Evolutionary conservation across 305 asterid species (phyloP).

Genomic region (Fraxinus xanthoxyloides): DNA sequence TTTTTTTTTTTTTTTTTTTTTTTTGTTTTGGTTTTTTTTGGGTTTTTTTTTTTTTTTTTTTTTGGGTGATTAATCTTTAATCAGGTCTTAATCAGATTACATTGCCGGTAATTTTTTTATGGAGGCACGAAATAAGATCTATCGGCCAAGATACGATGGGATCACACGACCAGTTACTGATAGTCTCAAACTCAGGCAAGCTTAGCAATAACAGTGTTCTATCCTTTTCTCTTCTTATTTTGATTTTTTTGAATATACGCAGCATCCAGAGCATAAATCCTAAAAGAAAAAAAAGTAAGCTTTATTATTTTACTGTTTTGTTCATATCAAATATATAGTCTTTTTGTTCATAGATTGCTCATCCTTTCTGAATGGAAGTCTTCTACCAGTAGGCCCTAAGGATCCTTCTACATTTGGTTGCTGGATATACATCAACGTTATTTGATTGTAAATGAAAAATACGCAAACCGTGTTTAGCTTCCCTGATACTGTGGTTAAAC

Average conservation of each 20-base stretch:
- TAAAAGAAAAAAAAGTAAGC: not conserved
- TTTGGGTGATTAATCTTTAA: slow-evolving; percentile 14
- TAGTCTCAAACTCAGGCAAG: slow-evolving; percentile 51
- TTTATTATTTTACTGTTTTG: not conserved
- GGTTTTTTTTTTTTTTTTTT: no score
- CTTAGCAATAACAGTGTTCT: not conserved
- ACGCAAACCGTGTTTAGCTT: not conserved
- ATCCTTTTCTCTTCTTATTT: not conserved
- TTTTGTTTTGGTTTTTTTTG: no score
- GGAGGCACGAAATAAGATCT: slow-evolving; percentile 38
- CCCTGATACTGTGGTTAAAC: not conserved
- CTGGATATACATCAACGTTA: not conserved
- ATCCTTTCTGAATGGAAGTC: not conserved
- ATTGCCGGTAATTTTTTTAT: slow-evolving; percentile 46
- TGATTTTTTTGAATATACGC: not conserved
- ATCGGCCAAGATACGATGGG: slow-evolving; percentile 39
- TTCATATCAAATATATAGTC: not conserved
- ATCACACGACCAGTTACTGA: slow-evolving; percentile 11
- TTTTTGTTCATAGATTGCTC: not conserved
- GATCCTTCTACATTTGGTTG: not conserved
- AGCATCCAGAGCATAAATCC: not conserved
- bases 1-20: no score
- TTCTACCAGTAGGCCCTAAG: not conserved
- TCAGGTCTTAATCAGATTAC: slow-evolving; percentile 13
- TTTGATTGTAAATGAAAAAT: not conserved